Percentiles rank a stretch among this genome's conserved stretches.
Evolutionary conservation across 2,329 filamentous ascomycete genomes (phyloP).

Genomic region (Colletotrichum tamarilloi): DNA sequence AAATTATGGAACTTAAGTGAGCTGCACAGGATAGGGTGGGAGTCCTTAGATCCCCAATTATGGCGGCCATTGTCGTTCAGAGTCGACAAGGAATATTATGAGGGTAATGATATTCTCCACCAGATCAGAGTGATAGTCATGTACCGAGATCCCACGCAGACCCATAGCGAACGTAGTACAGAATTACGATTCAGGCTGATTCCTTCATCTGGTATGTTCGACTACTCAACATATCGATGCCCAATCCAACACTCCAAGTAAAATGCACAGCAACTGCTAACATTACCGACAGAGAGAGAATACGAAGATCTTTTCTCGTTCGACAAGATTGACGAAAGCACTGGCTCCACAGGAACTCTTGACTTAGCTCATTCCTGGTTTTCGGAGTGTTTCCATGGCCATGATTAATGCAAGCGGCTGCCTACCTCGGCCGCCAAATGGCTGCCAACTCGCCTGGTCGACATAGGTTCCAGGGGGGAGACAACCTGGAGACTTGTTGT

Average conservation of each 20-base stretch:
- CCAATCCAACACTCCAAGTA: too few species aligned
- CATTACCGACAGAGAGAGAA: too few species aligned
- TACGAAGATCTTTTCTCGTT: background rate
- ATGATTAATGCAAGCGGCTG: background rate
- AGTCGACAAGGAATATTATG: background rate
- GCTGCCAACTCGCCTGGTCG: conserved; percentile 1
- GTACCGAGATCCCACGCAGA: background rate
- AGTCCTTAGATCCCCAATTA: background rate
- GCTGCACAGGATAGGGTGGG: background rate
- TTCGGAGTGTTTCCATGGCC: fast-evolving
- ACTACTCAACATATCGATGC: too few species aligned
- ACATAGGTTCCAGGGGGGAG: background rate
- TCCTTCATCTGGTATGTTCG: background rate
- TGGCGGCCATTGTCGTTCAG: background rate
- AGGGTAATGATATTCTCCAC: background rate
- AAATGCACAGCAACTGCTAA: too few species aligned
- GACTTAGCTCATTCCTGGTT: background rate
- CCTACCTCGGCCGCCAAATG: background rate
- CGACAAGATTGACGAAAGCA: background rate
- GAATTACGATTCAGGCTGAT: background rate
- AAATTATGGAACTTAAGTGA: background rate
- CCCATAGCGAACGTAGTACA: fast-evolving
- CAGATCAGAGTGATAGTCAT: background rate
- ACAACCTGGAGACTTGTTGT: background rate
- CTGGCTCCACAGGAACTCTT: fast-evolving